A percentile compares a stretch with the other conserved stretches of the same genome.
These are phyloP conservation scores for Cryptosporidium felis DNA, from an alignment of 169 alveolate species.

Conservation along the genomic window DNA sequence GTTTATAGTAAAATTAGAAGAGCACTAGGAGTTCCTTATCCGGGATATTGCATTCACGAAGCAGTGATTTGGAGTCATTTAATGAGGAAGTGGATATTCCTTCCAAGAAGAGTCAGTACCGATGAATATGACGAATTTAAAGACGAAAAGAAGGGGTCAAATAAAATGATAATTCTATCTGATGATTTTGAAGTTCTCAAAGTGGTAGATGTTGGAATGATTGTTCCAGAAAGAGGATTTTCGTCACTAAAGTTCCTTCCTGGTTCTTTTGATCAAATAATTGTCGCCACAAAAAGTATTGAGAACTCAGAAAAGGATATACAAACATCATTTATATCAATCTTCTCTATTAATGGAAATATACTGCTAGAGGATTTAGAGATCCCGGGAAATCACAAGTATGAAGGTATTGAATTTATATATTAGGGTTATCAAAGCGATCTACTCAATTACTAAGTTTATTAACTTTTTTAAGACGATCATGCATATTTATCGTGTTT, in stretches of 20 bases:
- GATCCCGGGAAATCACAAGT: conserved; percentile 51
- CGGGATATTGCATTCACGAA: conserved; percentile 76
- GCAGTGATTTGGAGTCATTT: conserved; percentile 75
- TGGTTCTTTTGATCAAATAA: conserved; percentile 72
- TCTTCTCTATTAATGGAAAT: conserved; percentile 46
- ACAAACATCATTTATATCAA: conserved; percentile 32
- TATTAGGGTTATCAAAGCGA: neutral
- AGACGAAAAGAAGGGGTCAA: conserved; percentile 69
- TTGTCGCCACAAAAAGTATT: conserved; percentile 55
- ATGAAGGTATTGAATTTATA: conserved; percentile 60
- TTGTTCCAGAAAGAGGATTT: conserved; percentile 71
- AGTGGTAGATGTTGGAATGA: conserved; percentile 17
- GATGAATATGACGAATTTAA: conserved; percentile 72
- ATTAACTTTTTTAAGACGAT: no score
- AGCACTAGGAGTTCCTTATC: conserved; percentile 68
- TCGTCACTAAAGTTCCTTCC: conserved; percentile 74
- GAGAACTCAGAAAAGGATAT: conserved; percentile 11
- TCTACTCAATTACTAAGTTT: neutral
- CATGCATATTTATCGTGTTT: no score
- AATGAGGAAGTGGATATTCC: conserved; percentile 70
- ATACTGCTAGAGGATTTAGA: conserved; percentile 13
- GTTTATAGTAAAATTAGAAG: conserved; percentile 62
- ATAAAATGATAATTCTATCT: conserved; percentile 28
- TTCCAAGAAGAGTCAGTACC: conserved; percentile 73
- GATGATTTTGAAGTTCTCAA: conserved; percentile 48